Conservation (phyloP, 192 early-diverging fungal species). For the Gorgonomyces haynaldii region DNA sequence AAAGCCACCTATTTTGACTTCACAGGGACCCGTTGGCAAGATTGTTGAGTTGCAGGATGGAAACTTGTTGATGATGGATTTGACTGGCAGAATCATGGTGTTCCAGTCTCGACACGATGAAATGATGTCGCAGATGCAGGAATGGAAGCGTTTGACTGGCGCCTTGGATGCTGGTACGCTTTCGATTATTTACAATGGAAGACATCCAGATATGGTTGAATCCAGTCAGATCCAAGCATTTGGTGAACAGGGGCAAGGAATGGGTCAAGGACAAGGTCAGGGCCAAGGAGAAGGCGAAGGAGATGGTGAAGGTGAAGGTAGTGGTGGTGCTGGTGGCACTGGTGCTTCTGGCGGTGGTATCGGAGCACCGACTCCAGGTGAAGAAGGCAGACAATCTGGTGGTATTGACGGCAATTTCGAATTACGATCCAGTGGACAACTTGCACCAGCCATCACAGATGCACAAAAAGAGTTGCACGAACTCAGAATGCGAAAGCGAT, state of each 20-base stretch:
- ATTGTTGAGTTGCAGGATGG: not conserved
- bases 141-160: constrained; percentile 1
- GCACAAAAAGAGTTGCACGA: constrained; percentile 56
- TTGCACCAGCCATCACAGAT: constrained; percentile 26
- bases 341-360: not conserved
- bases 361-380: not conserved
- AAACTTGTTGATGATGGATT: not conserved
- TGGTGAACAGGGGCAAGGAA: no score
- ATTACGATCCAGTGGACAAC: constrained; percentile 6
- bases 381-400: not conserved
- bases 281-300: not conserved
- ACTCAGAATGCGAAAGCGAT: constrained; percentile 51
- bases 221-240: no score
- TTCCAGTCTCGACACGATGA: not conserved
- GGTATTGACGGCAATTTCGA: not conserved
- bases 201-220: not conserved
- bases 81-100: not conserved
- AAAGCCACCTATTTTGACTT: not conserved
- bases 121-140: not conserved
- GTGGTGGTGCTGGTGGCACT: not conserved
- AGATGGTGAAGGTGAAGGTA: not conserved
- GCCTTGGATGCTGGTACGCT: constrained; percentile 5
- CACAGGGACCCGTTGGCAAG: not conserved
- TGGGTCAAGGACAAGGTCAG: not conserved
- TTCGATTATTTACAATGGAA: not conserved